These are phyloP conservation scores for Yamadazyma philogaea DNA, from an alignment of 805 yeast genomes.

Conservation along the genomic window DNA sequence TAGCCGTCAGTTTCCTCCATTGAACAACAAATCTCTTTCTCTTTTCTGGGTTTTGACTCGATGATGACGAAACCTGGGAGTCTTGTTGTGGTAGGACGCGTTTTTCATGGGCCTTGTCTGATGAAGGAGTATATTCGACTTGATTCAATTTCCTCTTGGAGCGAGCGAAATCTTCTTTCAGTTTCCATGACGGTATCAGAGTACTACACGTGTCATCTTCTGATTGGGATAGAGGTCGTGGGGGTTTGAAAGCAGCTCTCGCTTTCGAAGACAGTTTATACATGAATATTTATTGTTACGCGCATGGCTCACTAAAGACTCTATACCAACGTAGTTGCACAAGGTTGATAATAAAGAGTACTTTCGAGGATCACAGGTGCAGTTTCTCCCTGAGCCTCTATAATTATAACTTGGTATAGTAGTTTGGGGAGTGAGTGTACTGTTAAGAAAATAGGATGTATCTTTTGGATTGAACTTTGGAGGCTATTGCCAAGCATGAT, in stretches of 20 bases:
- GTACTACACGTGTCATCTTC: not conserved
- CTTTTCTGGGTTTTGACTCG: not conserved
- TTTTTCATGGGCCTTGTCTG: not conserved
- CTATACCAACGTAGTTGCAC: too few species aligned
- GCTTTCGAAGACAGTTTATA: slow-evolving; percentile 8
- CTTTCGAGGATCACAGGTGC: too few species aligned
- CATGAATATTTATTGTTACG: slow-evolving; percentile 2
- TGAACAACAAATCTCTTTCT: slow-evolving; percentile 36
- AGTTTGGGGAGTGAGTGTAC: too few species aligned
- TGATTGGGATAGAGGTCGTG: slow-evolving; percentile 25
- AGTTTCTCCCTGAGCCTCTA: too few species aligned
- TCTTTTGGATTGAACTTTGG: too few species aligned
- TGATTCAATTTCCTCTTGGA: not conserved
- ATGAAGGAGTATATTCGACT: not conserved
- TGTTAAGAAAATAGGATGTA: too few species aligned
- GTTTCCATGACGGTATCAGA: not conserved
- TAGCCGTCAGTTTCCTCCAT: slow-evolving; percentile 68
- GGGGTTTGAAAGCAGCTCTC: slow-evolving; percentile 55
- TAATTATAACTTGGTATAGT: too few species aligned
- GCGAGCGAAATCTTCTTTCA: not conserved
- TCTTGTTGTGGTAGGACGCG: not conserved
- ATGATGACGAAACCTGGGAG: not conserved
- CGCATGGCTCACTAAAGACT: too few species aligned
- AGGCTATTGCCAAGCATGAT: too few species aligned
- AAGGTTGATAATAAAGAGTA: too few species aligned